phyloP scores from a whole-genome alignment of 1,284 basidiomycete species.

The Sanghuangporus weigelae region DNA sequence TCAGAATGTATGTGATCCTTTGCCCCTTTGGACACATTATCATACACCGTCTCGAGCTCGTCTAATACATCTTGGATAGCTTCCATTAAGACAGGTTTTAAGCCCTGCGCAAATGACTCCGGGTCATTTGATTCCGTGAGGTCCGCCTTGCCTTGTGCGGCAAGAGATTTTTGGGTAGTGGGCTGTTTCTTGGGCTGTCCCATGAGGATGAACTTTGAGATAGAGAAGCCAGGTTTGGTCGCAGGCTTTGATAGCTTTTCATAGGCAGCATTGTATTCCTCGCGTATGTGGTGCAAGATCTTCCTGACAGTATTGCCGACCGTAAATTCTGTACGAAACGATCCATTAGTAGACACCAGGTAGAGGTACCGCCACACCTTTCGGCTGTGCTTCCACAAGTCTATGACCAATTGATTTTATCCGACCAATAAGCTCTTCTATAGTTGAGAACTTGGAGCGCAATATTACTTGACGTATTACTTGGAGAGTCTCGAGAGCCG shows the following conservation, averaged over 20 bases:
- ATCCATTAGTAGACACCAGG: slow-evolving; percentile 3
- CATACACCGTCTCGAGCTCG: slow-evolving; percentile 93
- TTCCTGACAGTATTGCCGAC: slow-evolving; percentile 93
- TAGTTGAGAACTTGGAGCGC: slow-evolving; percentile 79
- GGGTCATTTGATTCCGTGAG: slow-evolving; percentile 55
- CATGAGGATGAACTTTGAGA: slow-evolving; percentile 71
- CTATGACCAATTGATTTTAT: slow-evolving; percentile 78
- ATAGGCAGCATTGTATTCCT: slow-evolving; percentile 80
- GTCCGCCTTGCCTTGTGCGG: slow-evolving; percentile 33
- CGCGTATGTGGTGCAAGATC: slow-evolving; percentile 87
- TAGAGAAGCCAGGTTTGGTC: slow-evolving; percentile 51
- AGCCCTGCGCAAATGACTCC: slow-evolving; percentile 62
- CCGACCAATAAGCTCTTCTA: slow-evolving; percentile 80
- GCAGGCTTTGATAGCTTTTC: slow-evolving; percentile 32
- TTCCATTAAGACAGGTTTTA: slow-evolving; percentile 82
- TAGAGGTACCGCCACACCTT: slow-evolving; percentile 54
- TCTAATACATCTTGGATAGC: slow-evolving; percentile 93
- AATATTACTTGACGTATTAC: slow-evolving; percentile 87
- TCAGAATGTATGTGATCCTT: slow-evolving; percentile 97
- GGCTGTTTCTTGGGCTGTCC: slow-evolving; percentile 66
- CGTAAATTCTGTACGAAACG: slow-evolving; percentile 66
- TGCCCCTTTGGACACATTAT: slow-evolving; percentile 91
- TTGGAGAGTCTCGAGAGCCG: slow-evolving; percentile 86
- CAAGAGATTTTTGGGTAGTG: slow-evolving; percentile 36
- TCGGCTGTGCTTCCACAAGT: slow-evolving; percentile 86